phyloP scores from a whole-genome alignment of 2,329 filamentous ascomycete genomes.

The Calonectria hawksworthii region DNA sequence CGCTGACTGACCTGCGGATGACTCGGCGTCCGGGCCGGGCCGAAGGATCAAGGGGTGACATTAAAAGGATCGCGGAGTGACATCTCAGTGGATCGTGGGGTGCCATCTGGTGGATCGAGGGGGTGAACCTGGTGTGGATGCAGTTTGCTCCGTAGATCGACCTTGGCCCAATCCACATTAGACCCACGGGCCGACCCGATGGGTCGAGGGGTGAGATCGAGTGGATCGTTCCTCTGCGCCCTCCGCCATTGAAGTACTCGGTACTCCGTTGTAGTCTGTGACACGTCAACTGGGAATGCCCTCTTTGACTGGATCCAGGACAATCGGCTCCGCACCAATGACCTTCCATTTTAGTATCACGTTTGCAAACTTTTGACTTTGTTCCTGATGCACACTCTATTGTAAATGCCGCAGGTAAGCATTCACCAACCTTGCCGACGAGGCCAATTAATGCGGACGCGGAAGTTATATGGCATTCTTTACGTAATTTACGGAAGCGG shows the following conservation, averaged over 20 bases:
- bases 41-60: background rate
- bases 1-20: background rate
- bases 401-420: background rate
- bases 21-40: background rate
- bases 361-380: background rate
- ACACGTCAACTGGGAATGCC: background rate
- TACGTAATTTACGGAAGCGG: background rate
- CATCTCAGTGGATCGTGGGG: background rate
- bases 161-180: background rate
- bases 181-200: background rate
- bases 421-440: background rate
- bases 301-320: background rate
- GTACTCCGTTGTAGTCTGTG: background rate
- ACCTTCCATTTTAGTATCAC: background rate
- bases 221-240: background rate
- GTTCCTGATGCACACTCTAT: background rate
- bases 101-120: background rate
- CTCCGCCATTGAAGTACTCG: background rate
- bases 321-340: background rate
- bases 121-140: background rate
- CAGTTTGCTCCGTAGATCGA: background rate
- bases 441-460: background rate
- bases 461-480: background rate
- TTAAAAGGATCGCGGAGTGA: background rate
- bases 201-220: constrained; percentile 2